Conservation (phyloP, 257 asterid genomes). For the Fraxinus cuspidata region DNA sequence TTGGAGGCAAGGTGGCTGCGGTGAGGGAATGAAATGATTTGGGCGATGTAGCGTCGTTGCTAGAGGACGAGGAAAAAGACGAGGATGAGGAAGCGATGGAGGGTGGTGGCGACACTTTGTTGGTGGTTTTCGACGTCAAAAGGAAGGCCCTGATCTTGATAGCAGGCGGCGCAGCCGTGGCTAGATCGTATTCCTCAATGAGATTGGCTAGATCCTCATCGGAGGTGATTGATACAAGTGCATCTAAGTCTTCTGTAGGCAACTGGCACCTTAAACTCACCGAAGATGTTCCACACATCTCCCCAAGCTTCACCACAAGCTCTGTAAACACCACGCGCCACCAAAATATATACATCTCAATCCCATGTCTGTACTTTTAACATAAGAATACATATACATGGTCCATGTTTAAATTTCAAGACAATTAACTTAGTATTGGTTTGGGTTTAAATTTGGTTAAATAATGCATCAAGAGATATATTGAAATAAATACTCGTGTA, state of each 20-base stretch:
- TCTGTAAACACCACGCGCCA: constrained; percentile 40
- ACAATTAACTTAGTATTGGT: background rate
- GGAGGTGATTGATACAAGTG: constrained; percentile 68
- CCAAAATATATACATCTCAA: constrained; percentile 9
- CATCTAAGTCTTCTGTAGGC: constrained; percentile 81
- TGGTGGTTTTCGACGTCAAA: constrained; percentile 44
- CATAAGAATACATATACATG: background rate
- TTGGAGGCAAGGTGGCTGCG: constrained; percentile 24
- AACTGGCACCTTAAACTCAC: constrained; percentile 67
- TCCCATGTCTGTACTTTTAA: background rate
- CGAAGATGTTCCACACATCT: constrained; percentile 60
- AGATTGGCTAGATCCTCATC: constrained; percentile 77
- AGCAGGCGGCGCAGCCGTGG: constrained; percentile 22
- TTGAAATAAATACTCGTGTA: background rate
- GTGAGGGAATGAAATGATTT: constrained; percentile 23
- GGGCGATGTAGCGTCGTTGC: constrained; percentile 41
- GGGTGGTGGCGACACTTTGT: constrained; percentile 49
- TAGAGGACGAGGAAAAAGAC: constrained; percentile 8
- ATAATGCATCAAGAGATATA: no score
- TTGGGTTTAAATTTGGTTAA: background rate
- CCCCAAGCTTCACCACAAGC: constrained; percentile 60
- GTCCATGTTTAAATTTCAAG: background rate
- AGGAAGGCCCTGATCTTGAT: constrained; percentile 73
- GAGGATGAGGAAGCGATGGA: constrained; percentile 43
- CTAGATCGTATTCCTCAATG: constrained; percentile 73